A percentile compares a stretch with the other conserved stretches of the same genome.
Conservation (phyloP, 2,329 filamentous ascomycete species). For the Fusarium redolens region DNA sequence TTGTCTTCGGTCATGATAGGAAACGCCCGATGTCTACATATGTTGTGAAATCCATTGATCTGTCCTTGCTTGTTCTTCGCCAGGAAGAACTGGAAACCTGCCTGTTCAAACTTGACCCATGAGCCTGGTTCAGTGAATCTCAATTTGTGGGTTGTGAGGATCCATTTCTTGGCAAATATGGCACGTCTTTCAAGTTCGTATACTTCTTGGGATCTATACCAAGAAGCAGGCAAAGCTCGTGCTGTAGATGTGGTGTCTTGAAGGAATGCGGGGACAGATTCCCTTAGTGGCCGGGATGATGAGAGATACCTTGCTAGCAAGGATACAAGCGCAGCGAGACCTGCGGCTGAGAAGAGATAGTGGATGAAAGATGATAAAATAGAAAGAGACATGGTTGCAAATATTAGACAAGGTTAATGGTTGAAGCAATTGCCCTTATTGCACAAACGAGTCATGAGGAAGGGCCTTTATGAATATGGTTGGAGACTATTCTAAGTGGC, state of each 20-base stretch:
- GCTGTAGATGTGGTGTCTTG: background rate
- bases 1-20: constrained; percentile 61
- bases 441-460: background rate
- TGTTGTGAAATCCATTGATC: constrained; percentile 69
- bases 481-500: background rate
- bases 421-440: background rate
- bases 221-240: constrained; percentile 59
- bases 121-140: constrained; percentile 63
- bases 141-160: constrained; percentile 64
- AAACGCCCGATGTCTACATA: constrained; percentile 70
- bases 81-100: constrained; percentile 66
- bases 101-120: constrained; percentile 64
- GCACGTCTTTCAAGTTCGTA: constrained; percentile 66
- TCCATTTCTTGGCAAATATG: constrained; percentile 67
- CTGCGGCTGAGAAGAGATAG: constrained; percentile 41
- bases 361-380: background rate
- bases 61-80: constrained; percentile 59
- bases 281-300: constrained; percentile 8
- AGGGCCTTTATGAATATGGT: background rate
- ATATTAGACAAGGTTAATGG: background rate
- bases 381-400: background rate
- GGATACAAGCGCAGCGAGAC: constrained; percentile 37
- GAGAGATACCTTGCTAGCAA: constrained; percentile 44
- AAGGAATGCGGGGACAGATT: background rate
- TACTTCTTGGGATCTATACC: constrained; percentile 62